phyloP scores from a whole-genome alignment of 306 rosid genomes.

The Coriaria nepalensis region DNA sequence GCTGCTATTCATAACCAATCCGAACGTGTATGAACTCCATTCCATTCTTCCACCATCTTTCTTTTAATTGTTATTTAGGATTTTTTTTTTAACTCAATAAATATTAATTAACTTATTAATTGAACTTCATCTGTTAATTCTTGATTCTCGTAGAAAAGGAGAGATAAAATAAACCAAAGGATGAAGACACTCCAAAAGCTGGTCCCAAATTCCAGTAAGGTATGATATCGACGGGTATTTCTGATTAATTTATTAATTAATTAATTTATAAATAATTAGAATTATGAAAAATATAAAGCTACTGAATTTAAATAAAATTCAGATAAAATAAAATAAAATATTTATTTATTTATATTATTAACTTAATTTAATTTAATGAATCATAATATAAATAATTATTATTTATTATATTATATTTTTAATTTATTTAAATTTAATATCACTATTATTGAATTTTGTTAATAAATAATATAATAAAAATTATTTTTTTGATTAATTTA shows the following conservation, averaged over 20 bases:
- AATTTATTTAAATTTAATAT: no score
- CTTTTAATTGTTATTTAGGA: background rate
- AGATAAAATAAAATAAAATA: no score
- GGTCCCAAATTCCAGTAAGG: conserved; percentile 99
- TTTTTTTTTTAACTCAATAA: background rate
- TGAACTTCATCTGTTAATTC: background rate
- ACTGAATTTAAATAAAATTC: no score
- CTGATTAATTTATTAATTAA: no score
- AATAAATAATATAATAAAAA: no score
- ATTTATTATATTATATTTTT: no score
- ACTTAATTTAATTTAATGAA: no score
- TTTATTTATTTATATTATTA: no score
- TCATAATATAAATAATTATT: no score
- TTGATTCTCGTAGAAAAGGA: conserved; percentile 57
- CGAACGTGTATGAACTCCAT: conserved; percentile 47
- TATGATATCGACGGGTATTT: conserved; percentile 37
- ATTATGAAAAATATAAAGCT: no score
- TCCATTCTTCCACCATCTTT: background rate
- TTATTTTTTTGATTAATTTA: no score
- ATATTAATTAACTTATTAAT: background rate
- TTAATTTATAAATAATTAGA: no score
- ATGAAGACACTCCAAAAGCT: conserved; percentile 92
- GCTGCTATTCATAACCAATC: conserved; percentile 90
- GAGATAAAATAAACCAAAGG: conserved; percentile 93
- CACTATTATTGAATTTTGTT: background rate